Evolutionary conservation across 83 land plant species (phyloP).

Genomic region (Picea abies): DNA sequence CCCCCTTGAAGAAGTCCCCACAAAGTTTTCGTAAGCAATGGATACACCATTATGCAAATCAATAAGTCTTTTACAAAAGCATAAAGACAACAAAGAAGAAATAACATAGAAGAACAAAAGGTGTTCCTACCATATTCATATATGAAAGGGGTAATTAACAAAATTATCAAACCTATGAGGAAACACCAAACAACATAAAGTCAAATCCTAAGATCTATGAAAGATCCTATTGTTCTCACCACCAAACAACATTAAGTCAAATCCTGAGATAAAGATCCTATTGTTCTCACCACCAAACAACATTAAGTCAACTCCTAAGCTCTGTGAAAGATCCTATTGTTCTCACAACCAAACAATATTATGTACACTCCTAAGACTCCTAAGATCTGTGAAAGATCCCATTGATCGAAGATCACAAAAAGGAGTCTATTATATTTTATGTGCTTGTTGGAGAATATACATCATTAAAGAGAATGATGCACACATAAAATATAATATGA

Average conservation of each 20-base stretch:
- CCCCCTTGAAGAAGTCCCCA: no score
- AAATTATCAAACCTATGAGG: neutral
- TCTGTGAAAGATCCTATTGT: neutral
- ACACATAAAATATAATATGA: neutral
- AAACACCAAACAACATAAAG: no score
- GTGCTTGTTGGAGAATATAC: neutral
- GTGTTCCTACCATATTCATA: neutral
- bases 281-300: no score
- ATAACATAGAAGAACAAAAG: neutral
- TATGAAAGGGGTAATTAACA: neutral
- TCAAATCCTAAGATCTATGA: no score
- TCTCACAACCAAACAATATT: neutral
- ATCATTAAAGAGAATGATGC: neutral
- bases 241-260: neutral
- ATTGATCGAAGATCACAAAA: neutral
- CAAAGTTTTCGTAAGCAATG: neutral
- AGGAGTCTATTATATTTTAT: neutral
- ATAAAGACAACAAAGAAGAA: neutral
- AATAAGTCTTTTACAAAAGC: neutral
- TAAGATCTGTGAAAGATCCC: neutral
- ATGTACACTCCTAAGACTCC: neutral
- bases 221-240: no score
- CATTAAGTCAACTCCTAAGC: neutral
- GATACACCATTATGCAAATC: neutral
- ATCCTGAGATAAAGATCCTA: neutral